phyloP scores from a whole-genome alignment of 1,284 basidiomycete species.

The Ustilago xerochloae region DNA sequence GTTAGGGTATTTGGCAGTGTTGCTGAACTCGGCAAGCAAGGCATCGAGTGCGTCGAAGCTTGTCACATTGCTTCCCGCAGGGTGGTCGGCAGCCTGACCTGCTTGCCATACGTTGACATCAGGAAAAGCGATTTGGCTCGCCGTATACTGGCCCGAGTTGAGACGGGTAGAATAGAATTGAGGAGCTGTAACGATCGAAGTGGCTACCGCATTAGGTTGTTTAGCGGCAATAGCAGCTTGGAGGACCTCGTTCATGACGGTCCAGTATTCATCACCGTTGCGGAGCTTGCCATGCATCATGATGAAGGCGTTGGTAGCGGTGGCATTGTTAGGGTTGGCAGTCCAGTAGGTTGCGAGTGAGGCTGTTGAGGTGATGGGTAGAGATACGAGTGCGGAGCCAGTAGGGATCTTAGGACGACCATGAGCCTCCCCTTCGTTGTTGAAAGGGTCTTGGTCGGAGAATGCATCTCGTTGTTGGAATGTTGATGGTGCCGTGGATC shows the following conservation, averaged over 20 bases:
- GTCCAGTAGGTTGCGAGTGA: conserved; percentile 56
- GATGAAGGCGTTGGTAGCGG: conserved; percentile 55
- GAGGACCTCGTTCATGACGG: conserved; percentile 55
- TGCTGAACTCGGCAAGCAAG: conserved; percentile 55
- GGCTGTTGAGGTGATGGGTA: conserved; percentile 36
- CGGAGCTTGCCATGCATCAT: conserved; percentile 66
- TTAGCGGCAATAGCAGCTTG: conserved; percentile 39
- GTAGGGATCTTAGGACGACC: conserved; percentile 29
- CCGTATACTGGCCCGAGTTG: conserved; percentile 61
- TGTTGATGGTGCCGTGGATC: background rate
- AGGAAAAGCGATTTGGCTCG: conserved; percentile 51
- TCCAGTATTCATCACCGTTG: conserved; percentile 60
- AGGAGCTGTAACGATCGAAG: conserved; percentile 59
- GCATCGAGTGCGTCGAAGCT: conserved; percentile 64
- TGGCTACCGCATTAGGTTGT: conserved; percentile 21
- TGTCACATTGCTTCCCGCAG: conserved; percentile 41
- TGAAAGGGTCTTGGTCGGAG: conserved; percentile 25
- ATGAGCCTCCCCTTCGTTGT: conserved; percentile 55
- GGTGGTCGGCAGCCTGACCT: conserved; percentile 56
- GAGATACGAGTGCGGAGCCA: conserved; percentile 44
- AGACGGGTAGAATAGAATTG: conserved; percentile 58
- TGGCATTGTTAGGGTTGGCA: conserved; percentile 33
- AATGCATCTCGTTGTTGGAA: conserved; percentile 32
- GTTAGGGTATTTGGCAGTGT: conserved; percentile 50
- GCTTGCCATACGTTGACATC: conserved; percentile 64